These are phyloP conservation scores for Cupressus sempervirens DNA, from an alignment of 75 land plant species.

Conservation along the genomic window DNA sequence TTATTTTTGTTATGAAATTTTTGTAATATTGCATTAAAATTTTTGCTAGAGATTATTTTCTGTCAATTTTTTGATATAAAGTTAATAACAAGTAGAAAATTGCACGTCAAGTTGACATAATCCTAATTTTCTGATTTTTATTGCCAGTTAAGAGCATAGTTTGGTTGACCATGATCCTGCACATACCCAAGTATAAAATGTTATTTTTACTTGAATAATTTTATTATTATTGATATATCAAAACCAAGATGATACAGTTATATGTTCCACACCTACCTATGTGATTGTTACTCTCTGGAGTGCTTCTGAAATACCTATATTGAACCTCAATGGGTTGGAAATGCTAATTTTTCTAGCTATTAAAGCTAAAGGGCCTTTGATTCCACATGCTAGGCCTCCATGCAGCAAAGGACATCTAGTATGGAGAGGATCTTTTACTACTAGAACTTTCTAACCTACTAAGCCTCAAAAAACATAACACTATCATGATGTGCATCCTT, in stretches of 20 bases:
- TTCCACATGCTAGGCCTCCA: constrained; percentile 62
- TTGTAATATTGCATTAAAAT: too few relatives aligned
- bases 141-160: too few relatives aligned
- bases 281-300: constrained; percentile 16
- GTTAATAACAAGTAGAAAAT: too few relatives aligned
- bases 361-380: constrained; percentile 80
- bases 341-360: constrained; percentile 69
- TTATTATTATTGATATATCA: constrained; percentile 50
- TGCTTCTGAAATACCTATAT: constrained; percentile 16
- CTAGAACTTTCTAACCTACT: constrained; percentile 95
- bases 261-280: constrained; percentile 17
- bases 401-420: constrained; percentile 65
- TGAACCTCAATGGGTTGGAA: constrained; percentile 26
- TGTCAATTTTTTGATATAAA: too few relatives aligned
- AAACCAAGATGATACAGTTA: constrained; percentile 30
- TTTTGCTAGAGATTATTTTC: too few relatives aligned
- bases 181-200: too few relatives aligned
- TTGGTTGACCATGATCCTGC: too few relatives aligned
- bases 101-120: too few relatives aligned
- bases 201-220: constrained; percentile 90
- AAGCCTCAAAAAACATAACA: constrained; percentile 67
- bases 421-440: constrained; percentile 97
- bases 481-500: constrained; percentile 18
- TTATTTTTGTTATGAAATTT: too few relatives aligned
- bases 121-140: too few relatives aligned